Base-by-base conservation (phyloP, 2,329 filamentous ascomycete genomes). In the Aspergillus piperis region DNA sequence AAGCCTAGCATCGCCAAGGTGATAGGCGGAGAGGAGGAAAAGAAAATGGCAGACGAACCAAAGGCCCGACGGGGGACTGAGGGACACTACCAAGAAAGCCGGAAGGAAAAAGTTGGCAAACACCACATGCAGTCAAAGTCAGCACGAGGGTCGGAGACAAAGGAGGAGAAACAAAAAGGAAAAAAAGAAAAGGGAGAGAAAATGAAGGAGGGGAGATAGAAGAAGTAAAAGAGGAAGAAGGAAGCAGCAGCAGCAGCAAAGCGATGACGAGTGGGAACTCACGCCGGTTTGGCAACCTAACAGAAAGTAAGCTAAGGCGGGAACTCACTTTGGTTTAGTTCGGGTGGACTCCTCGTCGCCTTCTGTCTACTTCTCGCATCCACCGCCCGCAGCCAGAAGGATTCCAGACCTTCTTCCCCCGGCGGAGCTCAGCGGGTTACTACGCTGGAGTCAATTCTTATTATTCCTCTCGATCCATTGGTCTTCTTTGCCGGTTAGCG, bases 1-100 rank as follows among this genome's bases (percentile, higher is more conserved):
- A 62, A 62, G 56, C 59, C 64, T 66, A 59, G 64, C 71, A 73
- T 72, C 59, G 69, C 71, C 53, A 39, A 44, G 38, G 6, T 41
- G 52, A 23, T 53, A 47, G 47, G 25, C 25, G 47, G 47, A 21
- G 17, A 50, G 48, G 47, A 53, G 53, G 11, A 23, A 25, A 17
- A 30, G 15, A 38, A 51, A 52, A 54, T 42, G 27, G 13, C 42
- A 48, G 42, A 19, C 38, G 44, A 54, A 23, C 36, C 21, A 54
- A 36, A 42, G 32, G 54, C 53, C 49, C 36, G 47, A 42, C 51
- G 17, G 32, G 53, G 53, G 41, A 27, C 25, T 32, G 25, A 36
- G 32, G 11, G 5, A 13, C 32, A 36, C 32, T 36, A 36, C 32
- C 32, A 36, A 36, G 32, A 27, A 32, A 32, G 47, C 15, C n/a